Base-by-base conservation (phyloP, 352 stramenopile species). In the Phytopythium oedochilum region DNA sequence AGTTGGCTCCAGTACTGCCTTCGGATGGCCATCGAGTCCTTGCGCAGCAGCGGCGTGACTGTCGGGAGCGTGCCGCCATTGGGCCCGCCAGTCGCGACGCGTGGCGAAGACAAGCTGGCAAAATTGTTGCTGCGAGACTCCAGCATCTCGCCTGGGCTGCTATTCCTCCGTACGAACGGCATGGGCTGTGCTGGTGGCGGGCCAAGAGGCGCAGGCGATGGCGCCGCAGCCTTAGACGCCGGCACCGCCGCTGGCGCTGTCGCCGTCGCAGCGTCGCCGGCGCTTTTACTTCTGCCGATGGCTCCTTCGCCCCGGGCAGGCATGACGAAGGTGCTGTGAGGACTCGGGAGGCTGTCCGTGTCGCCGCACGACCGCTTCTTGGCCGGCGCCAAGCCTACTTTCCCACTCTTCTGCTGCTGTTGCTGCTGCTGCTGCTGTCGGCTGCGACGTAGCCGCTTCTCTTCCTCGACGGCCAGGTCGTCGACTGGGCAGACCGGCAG, bases 1-100 rank as follows among this genome's bases (percentile, higher is more conserved):
- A 95, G 61, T 57, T 95, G 83, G 53, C 72, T 94, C 86, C 79
- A 92, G 60, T 95, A 95, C 60, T 93, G 78, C 60, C 88, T 78
- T 38, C 86, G 81, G 50, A 95, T 91, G 5, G 82, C 80, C 59
- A 88, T 87, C 22, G 78, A 88, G 63, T 95, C 86, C 53, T 86
- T 86, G 40, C 83, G 82, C 29, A 89, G 66, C 44, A 75, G 63
- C 23, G 75, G 66, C 40, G 60, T 59, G 23, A 64, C 45, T 0
- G 68, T 48, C 23, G 56, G 52, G 0, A 73, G 36, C 46, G 53
- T 45, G 1, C 60, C 55, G 25, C 66, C 66, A 22, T 61, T 67
- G 2, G 66, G 42, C 7, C 61, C 48, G 35, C 59, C 35, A 53
- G 48, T 32, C 43, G 64, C 32, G 43, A 49, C 25, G 40, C 31